Evolutionary conservation across 1,284 basidiomycete genomes (phyloP), one percentile per base, ranked within the genome.

Genomic region (Cutaneotrichosporon cyanovorans): DNA sequence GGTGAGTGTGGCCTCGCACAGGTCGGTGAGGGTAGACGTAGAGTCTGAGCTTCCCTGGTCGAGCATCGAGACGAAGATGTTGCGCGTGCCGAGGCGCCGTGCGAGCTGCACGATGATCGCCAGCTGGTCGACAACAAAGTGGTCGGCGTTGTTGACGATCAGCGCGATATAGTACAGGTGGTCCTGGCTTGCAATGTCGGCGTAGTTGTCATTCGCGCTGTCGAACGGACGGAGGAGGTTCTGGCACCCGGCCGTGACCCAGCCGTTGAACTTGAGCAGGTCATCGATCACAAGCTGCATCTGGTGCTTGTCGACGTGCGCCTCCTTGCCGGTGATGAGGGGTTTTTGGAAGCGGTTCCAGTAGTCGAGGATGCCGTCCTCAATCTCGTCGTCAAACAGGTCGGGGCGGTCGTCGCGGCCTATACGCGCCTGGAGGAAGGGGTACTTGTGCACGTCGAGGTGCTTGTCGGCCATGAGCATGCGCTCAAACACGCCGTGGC

Each of bases 191-290:
- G 83, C 81, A 50, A 96, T 80, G 65, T 91, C 89, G 58, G 87
- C 85, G 69, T 90, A 95, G 23, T 84, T 78, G 57, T 85, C 82
- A 71, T 87, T 87, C 65, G 89, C 84, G 11, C 87, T 87, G 34
- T 43, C 42, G 62, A 95, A 96, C 2, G 91, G 91, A 15, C 91
- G 81, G 4, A 80, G 80, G 37, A 96, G 78, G 4, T 86, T 90
- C 8, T 89, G 87, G 69, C 90, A 96, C 31, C 87, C 81, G 9
- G 87, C 88, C n/a, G 89, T 87, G n/a, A 92, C 91, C 91, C 91
- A 96, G n/a, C 91, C 91, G 63, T 95, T 93, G 49, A 95, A 79
- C 18, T 85, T 84, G 19, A 95, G 76, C 2, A 96, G 77, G 57
- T 89, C 87, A 68, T 95, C 91, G 42, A 96, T 86, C 6, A 90